phyloP scores from a whole-genome alignment of 371 early-diverging fungal species.

The Cokeromyces recurvatus region DNA sequence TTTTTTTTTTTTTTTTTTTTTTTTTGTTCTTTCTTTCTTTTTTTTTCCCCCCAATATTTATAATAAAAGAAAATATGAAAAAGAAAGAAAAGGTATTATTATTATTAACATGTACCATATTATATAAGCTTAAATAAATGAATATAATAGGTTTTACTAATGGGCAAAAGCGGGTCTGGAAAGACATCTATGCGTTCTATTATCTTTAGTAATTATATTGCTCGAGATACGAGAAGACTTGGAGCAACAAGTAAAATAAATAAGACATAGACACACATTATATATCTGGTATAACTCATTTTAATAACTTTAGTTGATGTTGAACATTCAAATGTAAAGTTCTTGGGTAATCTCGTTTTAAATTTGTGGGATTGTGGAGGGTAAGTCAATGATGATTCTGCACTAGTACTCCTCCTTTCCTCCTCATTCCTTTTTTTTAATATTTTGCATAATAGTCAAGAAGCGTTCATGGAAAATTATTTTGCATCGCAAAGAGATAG shows the following conservation, averaged over 20 bases:
- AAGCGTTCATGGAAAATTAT: slow-evolving; percentile 96
- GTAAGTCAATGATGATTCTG: slow-evolving; percentile 35
- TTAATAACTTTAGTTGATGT: slow-evolving; percentile 73
- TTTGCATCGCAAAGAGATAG: slow-evolving; percentile 88
- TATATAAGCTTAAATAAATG: no score
- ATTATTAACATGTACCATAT: no score
- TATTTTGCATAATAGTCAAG: slow-evolving; percentile 62
- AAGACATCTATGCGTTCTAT: slow-evolving; percentile 98
- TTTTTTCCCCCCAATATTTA: no score
- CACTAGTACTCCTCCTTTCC: no score
- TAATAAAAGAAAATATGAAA: no score
- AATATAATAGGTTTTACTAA: slow-evolving; percentile 94
- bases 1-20: no score
- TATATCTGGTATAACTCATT: no score
- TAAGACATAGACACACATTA: no score
- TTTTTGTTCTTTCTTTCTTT: no score
- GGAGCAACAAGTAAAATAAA: slow-evolving; percentile 81
- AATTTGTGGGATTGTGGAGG: slow-evolving; percentile 97
- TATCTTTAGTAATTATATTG: slow-evolving; percentile 96
- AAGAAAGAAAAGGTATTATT: no score
- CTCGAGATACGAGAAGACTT: slow-evolving; percentile 89
- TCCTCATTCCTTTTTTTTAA: neutral
- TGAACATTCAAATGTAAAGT: slow-evolving; percentile 93
- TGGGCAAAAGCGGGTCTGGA: slow-evolving; percentile 97
- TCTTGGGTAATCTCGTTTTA: slow-evolving; percentile 89